Evolutionary conservation across 2,329 filamentous ascomycete species (phyloP).

Genomic region (Mariannaea sp.): DNA sequence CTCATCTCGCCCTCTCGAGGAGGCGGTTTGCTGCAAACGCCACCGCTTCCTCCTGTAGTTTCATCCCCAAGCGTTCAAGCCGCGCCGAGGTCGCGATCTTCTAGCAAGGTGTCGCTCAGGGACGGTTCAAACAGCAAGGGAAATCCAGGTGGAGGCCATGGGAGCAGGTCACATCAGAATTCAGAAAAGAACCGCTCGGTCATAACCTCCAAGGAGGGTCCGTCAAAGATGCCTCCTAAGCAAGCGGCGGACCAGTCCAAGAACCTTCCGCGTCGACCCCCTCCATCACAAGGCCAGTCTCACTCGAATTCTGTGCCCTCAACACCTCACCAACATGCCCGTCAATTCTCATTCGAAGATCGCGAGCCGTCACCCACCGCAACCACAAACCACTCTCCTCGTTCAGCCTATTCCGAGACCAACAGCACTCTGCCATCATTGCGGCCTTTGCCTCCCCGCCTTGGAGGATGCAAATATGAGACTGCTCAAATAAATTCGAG

Average conservation of each 20-base stretch:
- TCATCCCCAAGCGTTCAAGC: conserved; percentile 62
- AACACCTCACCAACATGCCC: conserved; percentile 86
- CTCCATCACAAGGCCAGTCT: conserved; percentile 41
- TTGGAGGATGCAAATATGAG: conserved; percentile 82
- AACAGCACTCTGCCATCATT: conserved; percentile 74
- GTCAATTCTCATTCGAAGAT: conserved; percentile 80
- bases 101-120: conserved; percentile 64
- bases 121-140: conserved; percentile 53
- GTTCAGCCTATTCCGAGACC: conserved; percentile 88
- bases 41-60: conserved; percentile 59
- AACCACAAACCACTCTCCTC: conserved; percentile 79
- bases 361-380: conserved; percentile 79
- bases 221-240: conserved; percentile 56
- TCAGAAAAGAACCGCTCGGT: conserved; percentile 65
- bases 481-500: conserved; percentile 80
- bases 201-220: conserved; percentile 62
- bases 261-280: conserved; percentile 39
- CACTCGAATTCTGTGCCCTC: conserved; percentile 91
- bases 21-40: conserved; percentile 62
- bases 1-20: conserved; percentile 63
- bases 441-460: conserved; percentile 63
- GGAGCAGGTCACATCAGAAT: conserved; percentile 63
- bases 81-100: conserved; percentile 61
- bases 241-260: conserved; percentile 43
- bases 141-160: conserved; percentile 62